Percentiles rank a stretch among this genome's conserved stretches.
These are phyloP conservation scores for Iodosphaeria phyllophila DNA, from an alignment of 2,329 filamentous ascomycete genomes.

Conservation along the genomic window DNA sequence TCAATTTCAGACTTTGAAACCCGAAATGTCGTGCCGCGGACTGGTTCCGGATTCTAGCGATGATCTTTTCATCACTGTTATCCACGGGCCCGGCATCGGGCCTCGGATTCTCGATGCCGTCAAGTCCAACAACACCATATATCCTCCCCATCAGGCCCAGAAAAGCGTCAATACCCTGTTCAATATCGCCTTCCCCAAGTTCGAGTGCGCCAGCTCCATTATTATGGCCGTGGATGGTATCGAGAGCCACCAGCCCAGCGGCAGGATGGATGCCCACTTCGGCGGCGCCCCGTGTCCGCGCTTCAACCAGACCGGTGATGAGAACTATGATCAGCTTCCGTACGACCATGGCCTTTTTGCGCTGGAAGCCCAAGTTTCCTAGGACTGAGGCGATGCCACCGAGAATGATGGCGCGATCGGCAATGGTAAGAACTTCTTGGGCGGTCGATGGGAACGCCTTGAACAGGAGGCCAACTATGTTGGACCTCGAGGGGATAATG, in stretches of 20 bases:
- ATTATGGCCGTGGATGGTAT: constrained; percentile 28
- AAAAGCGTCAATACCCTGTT: constrained; percentile 45
- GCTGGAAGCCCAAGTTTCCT: constrained; percentile 56
- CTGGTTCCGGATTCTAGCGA: constrained; percentile 40
- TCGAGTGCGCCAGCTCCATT: constrained; percentile 37
- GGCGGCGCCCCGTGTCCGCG: constrained; percentile 81
- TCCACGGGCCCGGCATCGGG: constrained; percentile 9
- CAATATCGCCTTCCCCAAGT: constrained; percentile 44
- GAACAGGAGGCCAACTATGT: constrained; percentile 47
- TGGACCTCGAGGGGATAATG: constrained; percentile 36
- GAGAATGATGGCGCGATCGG: constrained; percentile 62
- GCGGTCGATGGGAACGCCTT: constrained; percentile 50
- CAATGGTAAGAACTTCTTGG: constrained; percentile 48
- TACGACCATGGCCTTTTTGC: constrained; percentile 83
- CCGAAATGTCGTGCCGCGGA: constrained; percentile 49
- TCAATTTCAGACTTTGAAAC: constrained; percentile 62
- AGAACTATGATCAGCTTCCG: constrained; percentile 70
- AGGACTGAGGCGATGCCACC: constrained; percentile 80
- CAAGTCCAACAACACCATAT: constrained; percentile 42
- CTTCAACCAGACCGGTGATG: constrained; percentile 72
- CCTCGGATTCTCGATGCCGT: constrained; percentile 13
- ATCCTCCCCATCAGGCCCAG: constrained; percentile 40
- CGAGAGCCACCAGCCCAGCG: constrained; percentile 61
- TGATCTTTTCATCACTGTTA: constrained; percentile 31
- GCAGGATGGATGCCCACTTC: constrained; percentile 92